Evolutionary conservation across 2,329 filamentous ascomycete species (phyloP).

Genomic region (Orbilia blumenaviensis): DNA sequence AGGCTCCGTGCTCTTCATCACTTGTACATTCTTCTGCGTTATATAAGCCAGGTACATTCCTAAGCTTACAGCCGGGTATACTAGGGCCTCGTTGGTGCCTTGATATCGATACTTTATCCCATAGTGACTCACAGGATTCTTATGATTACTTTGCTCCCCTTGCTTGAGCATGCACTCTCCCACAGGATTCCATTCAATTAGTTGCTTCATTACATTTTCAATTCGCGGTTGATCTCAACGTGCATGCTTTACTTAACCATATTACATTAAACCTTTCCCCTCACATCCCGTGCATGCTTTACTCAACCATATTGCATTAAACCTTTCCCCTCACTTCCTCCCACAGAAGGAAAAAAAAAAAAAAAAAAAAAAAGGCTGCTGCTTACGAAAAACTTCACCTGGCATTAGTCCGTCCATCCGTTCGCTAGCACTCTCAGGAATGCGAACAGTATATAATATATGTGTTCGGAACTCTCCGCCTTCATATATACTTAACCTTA

Average conservation of each 20-base stretch:
- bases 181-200: neutral
- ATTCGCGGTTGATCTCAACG: no score
- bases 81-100: neutral
- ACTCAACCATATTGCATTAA: no score
- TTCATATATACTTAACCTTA: neutral
- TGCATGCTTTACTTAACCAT: no score
- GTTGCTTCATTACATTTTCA: no score
- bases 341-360: neutral
- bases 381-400: neutral
- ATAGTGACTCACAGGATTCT: slow-evolving; percentile 1
- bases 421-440: neutral
- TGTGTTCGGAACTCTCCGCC: slow-evolving; percentile 4
- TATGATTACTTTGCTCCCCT: neutral
- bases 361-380: no score
- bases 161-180: no score
- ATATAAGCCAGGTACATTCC: no score
- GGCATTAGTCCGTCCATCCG: neutral
- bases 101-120: neutral
- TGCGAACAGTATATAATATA: neutral
- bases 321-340: neutral
- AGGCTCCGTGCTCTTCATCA: neutral
- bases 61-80: no score
- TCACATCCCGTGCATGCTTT: no score
- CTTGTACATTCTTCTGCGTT: neutral
- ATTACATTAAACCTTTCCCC: no score